Conservation (phyloP, 306 rosid genomes). For the Senna siamea region DNA sequence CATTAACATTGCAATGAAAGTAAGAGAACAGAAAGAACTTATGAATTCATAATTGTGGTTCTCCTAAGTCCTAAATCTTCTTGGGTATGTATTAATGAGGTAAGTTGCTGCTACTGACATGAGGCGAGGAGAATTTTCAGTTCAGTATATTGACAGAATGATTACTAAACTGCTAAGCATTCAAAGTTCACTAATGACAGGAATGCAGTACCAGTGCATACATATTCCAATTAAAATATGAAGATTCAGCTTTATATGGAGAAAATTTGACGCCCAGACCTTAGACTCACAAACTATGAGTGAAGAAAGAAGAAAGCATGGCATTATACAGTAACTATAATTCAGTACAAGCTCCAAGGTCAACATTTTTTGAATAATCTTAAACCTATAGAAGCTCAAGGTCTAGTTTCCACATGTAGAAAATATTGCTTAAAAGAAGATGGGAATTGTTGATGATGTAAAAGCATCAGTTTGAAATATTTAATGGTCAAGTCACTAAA, state of each 20-base stretch:
- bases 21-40: background rate
- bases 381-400: no score
- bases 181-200: background rate
- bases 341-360: no score
- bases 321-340: background rate
- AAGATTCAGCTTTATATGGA: background rate
- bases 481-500: no score
- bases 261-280: background rate
- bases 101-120: background rate
- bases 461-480: no score
- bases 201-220: background rate
- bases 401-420: no score
- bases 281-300: no score
- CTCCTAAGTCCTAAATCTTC: background rate
- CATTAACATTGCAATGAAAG: slow-evolving; percentile 27
- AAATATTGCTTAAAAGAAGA: no score
- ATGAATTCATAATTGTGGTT: slow-evolving; percentile 12
- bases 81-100: no score
- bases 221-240: background rate
- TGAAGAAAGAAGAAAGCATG: background rate
- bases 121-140: background rate
- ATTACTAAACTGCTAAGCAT: background rate
- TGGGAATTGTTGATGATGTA: no score
- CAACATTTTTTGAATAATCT: no score
- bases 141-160: background rate